A percentile compares a stretch with the other conserved stretches of the same genome.
These are phyloP conservation scores for Pseudocohnilembus persalinus DNA, from an alignment of 169 alveolate genomes.

Conservation along the genomic window DNA sequence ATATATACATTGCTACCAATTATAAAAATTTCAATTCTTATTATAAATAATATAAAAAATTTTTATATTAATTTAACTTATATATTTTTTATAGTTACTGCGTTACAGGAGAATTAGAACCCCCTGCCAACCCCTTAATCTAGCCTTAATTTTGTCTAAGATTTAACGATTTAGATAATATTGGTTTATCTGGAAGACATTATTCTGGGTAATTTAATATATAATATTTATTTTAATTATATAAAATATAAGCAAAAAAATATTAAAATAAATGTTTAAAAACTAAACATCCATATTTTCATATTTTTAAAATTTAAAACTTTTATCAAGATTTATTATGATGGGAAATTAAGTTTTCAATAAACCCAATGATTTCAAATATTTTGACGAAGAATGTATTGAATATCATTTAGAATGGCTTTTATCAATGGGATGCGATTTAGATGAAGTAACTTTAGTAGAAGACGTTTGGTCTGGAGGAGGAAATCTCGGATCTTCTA, in stretches of 20 bases:
- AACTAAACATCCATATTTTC: no score
- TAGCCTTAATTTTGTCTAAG: slow-evolving; percentile 87
- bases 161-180: slow-evolving; percentile 88
- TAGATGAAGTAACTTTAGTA: slow-evolving; percentile 85
- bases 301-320: no score
- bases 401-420: slow-evolving; percentile 87
- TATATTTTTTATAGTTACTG: slow-evolving; percentile 57
- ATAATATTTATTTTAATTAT: no score
- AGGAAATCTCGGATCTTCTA: slow-evolving; percentile 88
- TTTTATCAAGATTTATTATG: slow-evolving; percentile 71
- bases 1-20: no score
- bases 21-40: no score
- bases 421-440: slow-evolving; percentile 74
- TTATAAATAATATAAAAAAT: no score
- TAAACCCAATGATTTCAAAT: slow-evolving; percentile 76
- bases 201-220: slow-evolving; percentile 56
- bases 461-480: slow-evolving; percentile 93
- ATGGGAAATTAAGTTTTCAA: slow-evolving; percentile 86
- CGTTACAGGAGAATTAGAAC: slow-evolving; percentile 89
- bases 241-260: no score
- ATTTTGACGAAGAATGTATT: slow-evolving; percentile 86
- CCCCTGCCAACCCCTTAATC: slow-evolving; percentile 89
- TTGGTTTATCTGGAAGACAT: slow-evolving; percentile 88
- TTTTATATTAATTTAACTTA: no score
- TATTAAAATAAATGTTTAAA: no score